Percentiles rank a stretch among this genome's conserved stretches.
These are phyloP conservation scores for Liriodendron chinense DNA, from an alignment of 164 flowering plant genomes.

Conservation along the genomic window DNA sequence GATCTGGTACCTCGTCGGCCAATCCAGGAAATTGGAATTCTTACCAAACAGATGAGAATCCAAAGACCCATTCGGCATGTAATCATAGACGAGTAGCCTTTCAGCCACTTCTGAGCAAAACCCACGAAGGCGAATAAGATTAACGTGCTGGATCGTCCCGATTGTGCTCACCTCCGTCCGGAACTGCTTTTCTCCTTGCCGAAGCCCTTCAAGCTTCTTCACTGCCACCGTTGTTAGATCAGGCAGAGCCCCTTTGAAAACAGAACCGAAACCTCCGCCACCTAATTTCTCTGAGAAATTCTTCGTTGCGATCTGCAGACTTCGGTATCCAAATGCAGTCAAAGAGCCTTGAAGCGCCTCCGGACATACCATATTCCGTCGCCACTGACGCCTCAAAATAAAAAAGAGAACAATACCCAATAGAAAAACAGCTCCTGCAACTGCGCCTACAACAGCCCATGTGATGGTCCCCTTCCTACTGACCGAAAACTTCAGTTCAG, in stretches of 20 bases:
- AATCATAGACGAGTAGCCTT: conserved; percentile 50
- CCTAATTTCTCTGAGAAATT: conserved; percentile 52
- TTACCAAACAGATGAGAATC: conserved; percentile 32
- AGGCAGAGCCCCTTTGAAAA: conserved; percentile 42
- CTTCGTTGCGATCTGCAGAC: conserved; percentile 44
- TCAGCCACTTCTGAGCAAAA: conserved; percentile 46
- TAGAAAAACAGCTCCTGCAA: conserved; percentile 14
- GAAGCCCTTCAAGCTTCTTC: conserved; percentile 44
- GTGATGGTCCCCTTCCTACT: conserved; percentile 10
- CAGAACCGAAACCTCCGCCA: conserved; percentile 56
- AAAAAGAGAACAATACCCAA: conserved; percentile 6
- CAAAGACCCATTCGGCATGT: conserved; percentile 56
- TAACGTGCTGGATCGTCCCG: conserved; percentile 59
- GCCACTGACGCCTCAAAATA: conserved; percentile 10
- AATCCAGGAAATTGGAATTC: conserved; percentile 12
- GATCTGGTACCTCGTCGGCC: conserved; percentile 34
- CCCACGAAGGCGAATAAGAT: conserved; percentile 54
- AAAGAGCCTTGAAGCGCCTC: conserved; percentile 31
- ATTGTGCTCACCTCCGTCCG: conserved; percentile 63
- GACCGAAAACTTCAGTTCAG: not conserved
- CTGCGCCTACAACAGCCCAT: conserved; percentile 20
- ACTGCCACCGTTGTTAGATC: conserved; percentile 38
- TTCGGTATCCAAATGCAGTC: conserved; percentile 32
- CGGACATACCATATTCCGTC: not conserved
- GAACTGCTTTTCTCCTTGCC: conserved; percentile 61